Conservation (phyloP, 768 basidiomycete genomes). For the Amanita pseudoporphyria region DNA sequence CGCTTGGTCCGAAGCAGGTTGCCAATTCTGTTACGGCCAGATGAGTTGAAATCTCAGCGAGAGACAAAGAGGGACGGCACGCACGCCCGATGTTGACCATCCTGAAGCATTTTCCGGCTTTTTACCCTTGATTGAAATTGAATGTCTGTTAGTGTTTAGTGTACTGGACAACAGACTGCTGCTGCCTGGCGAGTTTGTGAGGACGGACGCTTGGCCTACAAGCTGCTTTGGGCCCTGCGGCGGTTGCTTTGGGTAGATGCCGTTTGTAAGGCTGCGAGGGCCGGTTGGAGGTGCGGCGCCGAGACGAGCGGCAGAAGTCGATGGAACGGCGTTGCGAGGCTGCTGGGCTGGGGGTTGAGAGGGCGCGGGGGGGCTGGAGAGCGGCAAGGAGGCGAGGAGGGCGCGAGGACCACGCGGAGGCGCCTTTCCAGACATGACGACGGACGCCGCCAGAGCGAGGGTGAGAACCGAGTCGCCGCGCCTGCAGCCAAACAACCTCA, state of each 20-base stretch:
- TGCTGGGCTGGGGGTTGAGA: slow-evolving; percentile 17
- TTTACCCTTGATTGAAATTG: slow-evolving; percentile 31
- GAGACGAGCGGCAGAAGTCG: slow-evolving; percentile 26
- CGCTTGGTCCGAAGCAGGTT: slow-evolving; percentile 18
- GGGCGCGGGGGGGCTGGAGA: slow-evolving; percentile 14
- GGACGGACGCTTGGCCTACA: slow-evolving; percentile 24
- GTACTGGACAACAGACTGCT: slow-evolving; percentile 15
- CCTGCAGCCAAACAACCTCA: slow-evolving; percentile 2
- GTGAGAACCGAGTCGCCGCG: slow-evolving; percentile 2
- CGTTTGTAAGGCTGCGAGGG: slow-evolving; percentile 48
- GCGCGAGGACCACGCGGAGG: slow-evolving; percentile 71
- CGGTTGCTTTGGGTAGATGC: slow-evolving; percentile 18
- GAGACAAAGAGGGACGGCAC: slow-evolving; percentile 10
- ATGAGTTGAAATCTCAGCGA: background rate
- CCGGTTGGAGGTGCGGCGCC: slow-evolving; percentile 55
- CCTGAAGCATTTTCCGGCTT: slow-evolving; percentile 16
- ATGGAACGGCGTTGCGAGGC: slow-evolving; percentile 11
- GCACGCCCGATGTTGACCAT: slow-evolving; percentile 16
- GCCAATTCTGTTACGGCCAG: slow-evolving; percentile 18
- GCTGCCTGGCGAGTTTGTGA: slow-evolving; percentile 13
- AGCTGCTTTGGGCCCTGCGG: slow-evolving; percentile 31
- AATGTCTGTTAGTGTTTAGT: slow-evolving; percentile 21
- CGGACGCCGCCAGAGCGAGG: background rate
- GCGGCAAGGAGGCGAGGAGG: slow-evolving; percentile 39
- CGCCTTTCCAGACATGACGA: slow-evolving; percentile 64